A percentile compares a stretch with the other conserved stretches of the same genome.
Conservation (phyloP, 768 basidiomycete species). For the Lyophyllum atratum region DNA sequence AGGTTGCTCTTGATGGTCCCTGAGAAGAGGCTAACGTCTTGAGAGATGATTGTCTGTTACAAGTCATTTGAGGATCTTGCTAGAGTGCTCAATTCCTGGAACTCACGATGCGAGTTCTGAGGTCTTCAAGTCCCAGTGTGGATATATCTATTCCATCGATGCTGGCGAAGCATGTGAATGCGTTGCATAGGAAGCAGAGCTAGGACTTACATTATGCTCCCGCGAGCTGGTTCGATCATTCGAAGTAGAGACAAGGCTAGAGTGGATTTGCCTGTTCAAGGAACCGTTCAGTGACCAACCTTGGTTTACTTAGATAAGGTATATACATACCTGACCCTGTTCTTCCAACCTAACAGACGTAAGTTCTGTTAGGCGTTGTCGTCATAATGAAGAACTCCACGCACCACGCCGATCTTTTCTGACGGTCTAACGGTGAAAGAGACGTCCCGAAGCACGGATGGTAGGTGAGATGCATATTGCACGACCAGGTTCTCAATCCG, state of each 20-base stretch:
- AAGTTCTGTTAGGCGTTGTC: not conserved
- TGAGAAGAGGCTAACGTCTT: slow-evolving; percentile 74
- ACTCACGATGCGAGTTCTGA: slow-evolving; percentile 61
- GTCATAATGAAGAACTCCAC: slow-evolving; percentile 19
- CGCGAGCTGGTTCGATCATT: slow-evolving; percentile 60
- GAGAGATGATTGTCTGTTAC: slow-evolving; percentile 66
- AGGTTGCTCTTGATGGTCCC: slow-evolving; percentile 75
- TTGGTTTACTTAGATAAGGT: not conserved
- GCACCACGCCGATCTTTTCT: slow-evolving; percentile 71
- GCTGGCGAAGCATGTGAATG: slow-evolving; percentile 27
- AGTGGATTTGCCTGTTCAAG: slow-evolving; percentile 52
- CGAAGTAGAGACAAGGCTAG: slow-evolving; percentile 59
- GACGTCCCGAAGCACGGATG: slow-evolving; percentile 56
- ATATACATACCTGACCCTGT: slow-evolving; percentile 58
- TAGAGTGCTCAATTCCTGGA: not conserved
- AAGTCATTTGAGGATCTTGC: not conserved
- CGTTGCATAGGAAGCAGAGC: not conserved
- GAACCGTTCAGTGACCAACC: not conserved
- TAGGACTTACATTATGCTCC: slow-evolving; percentile 54
- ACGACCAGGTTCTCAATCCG: slow-evolving; percentile 60
- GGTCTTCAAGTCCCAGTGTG: slow-evolving; percentile 66
- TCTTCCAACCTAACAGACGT: slow-evolving; percentile 57
- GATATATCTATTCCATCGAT: slow-evolving; percentile 73
- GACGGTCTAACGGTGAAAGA: slow-evolving; percentile 60
- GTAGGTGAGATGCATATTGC: slow-evolving; percentile 63